These are phyloP conservation scores for Aspergillus clavatus DNA, from an alignment of 2,329 filamentous ascomycete genomes.

Conservation along the genomic window DNA sequence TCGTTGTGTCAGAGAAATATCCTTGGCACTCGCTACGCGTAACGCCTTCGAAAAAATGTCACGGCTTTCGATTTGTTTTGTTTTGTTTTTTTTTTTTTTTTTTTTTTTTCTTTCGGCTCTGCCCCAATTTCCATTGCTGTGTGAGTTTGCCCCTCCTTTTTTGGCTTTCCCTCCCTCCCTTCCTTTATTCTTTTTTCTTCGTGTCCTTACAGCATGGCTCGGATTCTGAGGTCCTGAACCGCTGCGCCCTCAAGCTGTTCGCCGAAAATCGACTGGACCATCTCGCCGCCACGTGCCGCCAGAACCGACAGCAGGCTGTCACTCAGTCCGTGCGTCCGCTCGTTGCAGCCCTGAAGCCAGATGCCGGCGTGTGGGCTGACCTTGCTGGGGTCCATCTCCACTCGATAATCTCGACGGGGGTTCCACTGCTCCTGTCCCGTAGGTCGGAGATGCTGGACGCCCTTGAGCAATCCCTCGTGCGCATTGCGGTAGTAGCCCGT, in stretches of 20 bases:
- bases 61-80: neutral
- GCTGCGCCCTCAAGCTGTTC: conserved; percentile 26
- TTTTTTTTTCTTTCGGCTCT: too few relatives aligned
- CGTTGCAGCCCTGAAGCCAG: conserved; percentile 92
- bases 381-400: conserved; percentile 63
- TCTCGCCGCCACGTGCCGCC: conserved; percentile 69
- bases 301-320: conserved; percentile 78
- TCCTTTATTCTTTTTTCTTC: neutral
- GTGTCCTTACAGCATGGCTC: conserved; percentile 34
- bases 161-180: neutral
- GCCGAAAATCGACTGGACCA: conserved; percentile 70
- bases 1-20: neutral
- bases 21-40: neutral
- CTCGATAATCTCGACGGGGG: conserved; percentile 72
- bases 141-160: neutral
- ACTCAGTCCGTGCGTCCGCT: conserved; percentile 82
- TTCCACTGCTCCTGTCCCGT: conserved; percentile 54
- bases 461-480: conserved; percentile 71
- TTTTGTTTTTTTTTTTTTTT: too few relatives aligned
- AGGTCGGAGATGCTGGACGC: conserved; percentile 62
- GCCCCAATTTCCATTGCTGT: too few relatives aligned
- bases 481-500: conserved; percentile 78
- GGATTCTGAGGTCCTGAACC: conserved; percentile 31
- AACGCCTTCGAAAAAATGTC: neutral
- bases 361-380: conserved; percentile 72